These are phyloP conservation scores for Mucor irregularis DNA, from an alignment of 371 early-diverging fungal species.

Conservation along the genomic window DNA sequence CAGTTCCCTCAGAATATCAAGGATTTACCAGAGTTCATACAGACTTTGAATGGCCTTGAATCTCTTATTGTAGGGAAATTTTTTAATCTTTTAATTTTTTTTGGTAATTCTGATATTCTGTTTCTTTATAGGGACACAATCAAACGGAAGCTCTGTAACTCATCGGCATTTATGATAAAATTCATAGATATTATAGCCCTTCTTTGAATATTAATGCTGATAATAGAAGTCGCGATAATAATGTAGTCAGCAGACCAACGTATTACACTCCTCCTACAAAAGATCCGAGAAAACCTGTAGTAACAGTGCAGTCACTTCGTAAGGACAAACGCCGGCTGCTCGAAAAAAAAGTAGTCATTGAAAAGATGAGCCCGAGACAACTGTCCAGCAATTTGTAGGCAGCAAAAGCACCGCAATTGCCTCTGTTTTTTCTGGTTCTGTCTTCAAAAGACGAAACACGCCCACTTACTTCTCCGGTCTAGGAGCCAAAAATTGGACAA, in stretches of 20 bases:
- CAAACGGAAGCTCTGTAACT: slow-evolving; percentile 1
- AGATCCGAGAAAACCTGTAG: background rate
- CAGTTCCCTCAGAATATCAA: slow-evolving; percentile 6
- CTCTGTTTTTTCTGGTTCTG: no score
- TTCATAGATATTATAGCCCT: slow-evolving; percentile 3
- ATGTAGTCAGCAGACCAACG: background rate
- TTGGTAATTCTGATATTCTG: slow-evolving; percentile 5
- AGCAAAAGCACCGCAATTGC: no score
- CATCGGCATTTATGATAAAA: slow-evolving; percentile 1
- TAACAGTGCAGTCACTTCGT: background rate
- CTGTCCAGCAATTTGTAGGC: no score
- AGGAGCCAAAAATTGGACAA: no score
- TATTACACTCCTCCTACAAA: slow-evolving; percentile 1
- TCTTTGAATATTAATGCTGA: slow-evolving; percentile 7
- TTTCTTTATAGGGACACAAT: slow-evolving; percentile 9
- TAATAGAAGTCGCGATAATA: slow-evolving; percentile 2
- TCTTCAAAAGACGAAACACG: no score
- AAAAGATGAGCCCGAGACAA: background rate
- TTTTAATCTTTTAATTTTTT: slow-evolving; percentile 9
- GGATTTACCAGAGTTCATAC: slow-evolving; percentile 5
- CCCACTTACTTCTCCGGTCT: no score
- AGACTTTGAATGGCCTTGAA: slow-evolving; percentile 6
- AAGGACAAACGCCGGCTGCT: slow-evolving; percentile 6
- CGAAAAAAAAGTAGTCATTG: slow-evolving; percentile 2
- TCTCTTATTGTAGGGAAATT: slow-evolving; percentile 7